Percentiles rank a stretch among this genome's conserved stretches.
Conservation (phyloP, 2,329 filamentous ascomycete species). For the Colletotrichum sidae region DNA sequence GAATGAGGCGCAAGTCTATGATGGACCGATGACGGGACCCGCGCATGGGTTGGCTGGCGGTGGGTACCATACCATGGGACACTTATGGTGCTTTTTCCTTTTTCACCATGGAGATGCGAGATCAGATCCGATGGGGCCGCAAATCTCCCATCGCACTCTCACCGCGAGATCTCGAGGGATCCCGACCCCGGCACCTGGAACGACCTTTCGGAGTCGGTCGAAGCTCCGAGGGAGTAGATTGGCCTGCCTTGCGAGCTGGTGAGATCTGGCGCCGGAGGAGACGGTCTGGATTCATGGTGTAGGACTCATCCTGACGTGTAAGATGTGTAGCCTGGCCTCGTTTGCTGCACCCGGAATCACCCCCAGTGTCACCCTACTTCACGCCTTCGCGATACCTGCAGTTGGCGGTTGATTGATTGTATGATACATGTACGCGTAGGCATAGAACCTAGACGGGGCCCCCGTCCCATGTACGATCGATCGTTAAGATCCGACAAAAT, state of each 20-base stretch:
- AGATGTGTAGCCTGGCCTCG: not conserved
- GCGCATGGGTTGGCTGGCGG: conserved; percentile 1
- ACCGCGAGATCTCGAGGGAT: not conserved
- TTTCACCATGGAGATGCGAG: conserved; percentile 8
- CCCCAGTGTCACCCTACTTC: not conserved
- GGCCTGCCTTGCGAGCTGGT: not conserved
- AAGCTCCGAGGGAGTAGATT: not conserved
- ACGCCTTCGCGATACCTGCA: conserved; percentile 1
- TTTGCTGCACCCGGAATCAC: not conserved
- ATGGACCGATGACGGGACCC: conserved; percentile 15
- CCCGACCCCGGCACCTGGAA: not conserved
- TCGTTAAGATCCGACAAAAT: not conserved
- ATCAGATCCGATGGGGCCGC: not conserved
- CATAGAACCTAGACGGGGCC: not conserved
- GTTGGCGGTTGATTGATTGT: not conserved
- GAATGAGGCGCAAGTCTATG: not conserved
- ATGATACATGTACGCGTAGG: not conserved
- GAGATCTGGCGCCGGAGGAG: not conserved
- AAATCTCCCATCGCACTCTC: not conserved
- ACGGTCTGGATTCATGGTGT: not conserved
- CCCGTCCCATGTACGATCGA: conserved; percentile 14
- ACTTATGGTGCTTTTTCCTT: not conserved
- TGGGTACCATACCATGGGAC: not conserved
- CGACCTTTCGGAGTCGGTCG: not conserved
- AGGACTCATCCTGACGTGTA: not conserved